Evolutionary conservation across 768 basidiomycete species (phyloP).

Genomic region (Nidula microcarpa): DNA sequence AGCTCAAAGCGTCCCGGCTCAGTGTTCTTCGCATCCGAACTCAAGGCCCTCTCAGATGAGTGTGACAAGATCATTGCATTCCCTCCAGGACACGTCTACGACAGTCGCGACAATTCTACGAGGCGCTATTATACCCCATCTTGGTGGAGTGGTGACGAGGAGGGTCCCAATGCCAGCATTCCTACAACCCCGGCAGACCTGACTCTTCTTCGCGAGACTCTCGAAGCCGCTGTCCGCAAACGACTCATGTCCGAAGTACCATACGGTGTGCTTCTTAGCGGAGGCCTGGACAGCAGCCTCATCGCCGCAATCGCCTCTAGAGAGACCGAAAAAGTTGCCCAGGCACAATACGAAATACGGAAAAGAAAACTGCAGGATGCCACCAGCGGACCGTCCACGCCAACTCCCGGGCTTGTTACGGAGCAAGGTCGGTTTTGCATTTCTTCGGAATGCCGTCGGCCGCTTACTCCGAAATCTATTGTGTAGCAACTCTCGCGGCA

Average conservation of each 20-base stretch:
- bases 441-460: not conserved
- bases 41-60: conserved; percentile 87
- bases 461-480: conserved; percentile 6
- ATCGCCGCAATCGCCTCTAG: conserved; percentile 94
- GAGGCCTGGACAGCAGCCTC: conserved; percentile 93
- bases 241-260: conserved; percentile 98
- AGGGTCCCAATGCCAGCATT: conserved; percentile 47
- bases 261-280: conserved; percentile 93
- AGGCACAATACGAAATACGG: conserved; percentile 71
- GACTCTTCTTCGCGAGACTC: conserved; percentile 67
- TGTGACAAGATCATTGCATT: conserved; percentile 95
- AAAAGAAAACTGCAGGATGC: conserved; percentile 54
- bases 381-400: conserved; percentile 55
- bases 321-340: conserved; percentile 90
- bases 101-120: conserved; percentile 76
- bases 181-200: conserved; percentile 65
- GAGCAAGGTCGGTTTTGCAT: conserved; percentile 47
- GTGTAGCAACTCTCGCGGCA: conserved; percentile 65
- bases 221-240: conserved; percentile 92
- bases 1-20: conserved; percentile 76
- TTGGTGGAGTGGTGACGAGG: conserved; percentile 87
- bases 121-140: conserved; percentile 83
- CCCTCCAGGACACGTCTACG: conserved; percentile 96
- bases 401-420: conserved; percentile 36
- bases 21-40: conserved; percentile 92